Percentiles rank a stretch among this genome's conserved stretches.
phyloP scores from a whole-genome alignment of 2,329 filamentous ascomycete genomes.

The Septoria petroselini region DNA sequence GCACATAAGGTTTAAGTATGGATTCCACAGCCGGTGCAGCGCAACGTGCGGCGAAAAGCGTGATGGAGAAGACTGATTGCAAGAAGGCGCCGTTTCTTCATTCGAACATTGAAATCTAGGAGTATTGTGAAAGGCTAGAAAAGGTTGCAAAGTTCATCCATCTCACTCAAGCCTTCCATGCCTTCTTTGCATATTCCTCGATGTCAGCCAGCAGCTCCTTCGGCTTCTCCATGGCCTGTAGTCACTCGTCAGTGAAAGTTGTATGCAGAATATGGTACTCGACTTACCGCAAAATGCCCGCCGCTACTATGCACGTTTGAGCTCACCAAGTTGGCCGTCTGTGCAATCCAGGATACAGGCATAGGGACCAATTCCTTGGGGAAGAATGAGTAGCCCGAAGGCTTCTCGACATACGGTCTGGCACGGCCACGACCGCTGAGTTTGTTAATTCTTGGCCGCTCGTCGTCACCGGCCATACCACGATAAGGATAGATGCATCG shows the following conservation, averaged over 20 bases:
- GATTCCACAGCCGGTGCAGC: too few relatives aligned
- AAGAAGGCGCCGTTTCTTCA: too few relatives aligned
- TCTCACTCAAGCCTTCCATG: slow-evolving; percentile 26
- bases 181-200: slow-evolving; percentile 36
- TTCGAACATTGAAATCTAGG: too few relatives aligned
- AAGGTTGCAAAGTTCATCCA: background rate
- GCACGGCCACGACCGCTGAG: slow-evolving; percentile 13
- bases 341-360: slow-evolving; percentile 40
- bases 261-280: background rate
- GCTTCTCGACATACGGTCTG: slow-evolving; percentile 40
- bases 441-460: slow-evolving; percentile 22
- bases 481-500: slow-evolving; percentile 52
- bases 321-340: slow-evolving; percentile 40
- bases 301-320: slow-evolving; percentile 41
- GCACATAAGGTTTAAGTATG: too few relatives aligned
- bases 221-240: slow-evolving; percentile 39
- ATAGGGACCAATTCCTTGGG: slow-evolving; percentile 43
- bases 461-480: slow-evolving; percentile 22
- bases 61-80: too few relatives aligned
- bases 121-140: too few relatives aligned
- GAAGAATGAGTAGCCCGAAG: slow-evolving; percentile 46
- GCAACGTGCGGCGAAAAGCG: too few relatives aligned
- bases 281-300: slow-evolving; percentile 39
- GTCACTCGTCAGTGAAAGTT: background rate
- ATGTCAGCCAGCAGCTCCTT: slow-evolving; percentile 36